Percentiles rank a stretch among this genome's conserved stretches.
Conservation (phyloP, 2,329 filamentous ascomycete species). For the Colletotrichum sp. region DNA sequence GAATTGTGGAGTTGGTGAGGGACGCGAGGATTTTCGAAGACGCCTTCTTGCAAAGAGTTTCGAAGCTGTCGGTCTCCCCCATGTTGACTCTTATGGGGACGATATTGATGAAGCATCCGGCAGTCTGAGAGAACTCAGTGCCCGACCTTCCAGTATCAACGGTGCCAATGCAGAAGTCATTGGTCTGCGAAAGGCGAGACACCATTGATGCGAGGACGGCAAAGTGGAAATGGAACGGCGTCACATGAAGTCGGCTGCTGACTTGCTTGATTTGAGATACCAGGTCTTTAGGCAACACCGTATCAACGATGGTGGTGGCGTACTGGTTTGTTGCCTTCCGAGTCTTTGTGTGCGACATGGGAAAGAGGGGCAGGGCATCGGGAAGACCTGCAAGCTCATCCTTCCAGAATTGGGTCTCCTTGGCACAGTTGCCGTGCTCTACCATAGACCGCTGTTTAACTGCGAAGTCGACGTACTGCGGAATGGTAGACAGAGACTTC, state of each 20-base stretch:
- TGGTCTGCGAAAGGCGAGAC: not conserved
- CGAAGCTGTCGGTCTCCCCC: not conserved
- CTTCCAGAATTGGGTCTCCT: constrained; percentile 39
- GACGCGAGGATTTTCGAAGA: constrained; percentile 31
- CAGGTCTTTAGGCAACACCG: not conserved
- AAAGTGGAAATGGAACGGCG: constrained; percentile 51
- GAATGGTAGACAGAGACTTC: constrained; percentile 21
- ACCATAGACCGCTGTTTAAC: constrained; percentile 31
- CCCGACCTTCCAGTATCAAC: constrained; percentile 47
- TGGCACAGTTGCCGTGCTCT: constrained; percentile 28
- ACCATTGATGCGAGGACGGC: constrained; percentile 32
- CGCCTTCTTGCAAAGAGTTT: not conserved
- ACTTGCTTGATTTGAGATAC: not conserved
- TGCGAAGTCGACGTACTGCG: constrained; percentile 41
- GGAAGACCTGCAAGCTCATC: constrained; percentile 22
- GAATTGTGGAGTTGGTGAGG: constrained; percentile 46
- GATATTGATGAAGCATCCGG: constrained; percentile 55
- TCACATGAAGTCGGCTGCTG: not conserved
- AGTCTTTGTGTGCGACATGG: constrained; percentile 22
- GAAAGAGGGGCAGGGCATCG: constrained; percentile 36
- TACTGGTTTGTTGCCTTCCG: not conserved
- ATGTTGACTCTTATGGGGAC: constrained; percentile 47
- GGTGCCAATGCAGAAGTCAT: constrained; percentile 53
- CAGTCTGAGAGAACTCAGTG: constrained; percentile 29
- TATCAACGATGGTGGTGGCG: not conserved